These are phyloP conservation scores for Candida ficus DNA, from an alignment of 805 yeast species.

Conservation along the genomic window DNA sequence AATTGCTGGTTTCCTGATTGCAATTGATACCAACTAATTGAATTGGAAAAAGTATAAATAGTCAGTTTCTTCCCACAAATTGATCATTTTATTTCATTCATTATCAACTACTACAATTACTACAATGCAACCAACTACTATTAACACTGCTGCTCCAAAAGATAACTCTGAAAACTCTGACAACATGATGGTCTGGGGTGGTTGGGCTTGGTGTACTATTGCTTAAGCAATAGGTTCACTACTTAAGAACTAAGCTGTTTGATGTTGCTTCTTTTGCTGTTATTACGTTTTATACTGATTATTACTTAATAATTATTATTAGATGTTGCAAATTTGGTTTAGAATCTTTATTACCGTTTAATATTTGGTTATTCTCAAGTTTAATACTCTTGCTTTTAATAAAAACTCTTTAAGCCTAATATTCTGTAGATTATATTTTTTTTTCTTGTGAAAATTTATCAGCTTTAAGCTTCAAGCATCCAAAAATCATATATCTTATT, in stretches of 20 bases:
- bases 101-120: neutral
- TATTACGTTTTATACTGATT: no score
- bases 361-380: neutral
- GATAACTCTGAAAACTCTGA: constrained; percentile 10
- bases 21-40: no score
- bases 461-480: no score
- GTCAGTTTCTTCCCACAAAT: neutral
- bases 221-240: neutral
- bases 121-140: constrained; percentile 8
- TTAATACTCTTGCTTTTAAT: neutral
- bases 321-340: no score
- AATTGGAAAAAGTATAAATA: no score
- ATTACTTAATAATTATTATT: no score
- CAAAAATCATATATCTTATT: no score
- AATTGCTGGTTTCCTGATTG: no score
- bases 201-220: constrained; percentile 8
- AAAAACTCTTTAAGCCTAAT: neutral
- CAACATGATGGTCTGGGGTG: constrained; percentile 10
- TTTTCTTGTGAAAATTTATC: no score
- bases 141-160: constrained; percentile 8
- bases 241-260: neutral
- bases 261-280: neutral
- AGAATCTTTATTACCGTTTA: no score
- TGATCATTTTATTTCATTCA: neutral
- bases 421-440: neutral